These are phyloP conservation scores for Coriaria nepalensis DNA, from an alignment of 306 rosid genomes.

Conservation along the genomic window DNA sequence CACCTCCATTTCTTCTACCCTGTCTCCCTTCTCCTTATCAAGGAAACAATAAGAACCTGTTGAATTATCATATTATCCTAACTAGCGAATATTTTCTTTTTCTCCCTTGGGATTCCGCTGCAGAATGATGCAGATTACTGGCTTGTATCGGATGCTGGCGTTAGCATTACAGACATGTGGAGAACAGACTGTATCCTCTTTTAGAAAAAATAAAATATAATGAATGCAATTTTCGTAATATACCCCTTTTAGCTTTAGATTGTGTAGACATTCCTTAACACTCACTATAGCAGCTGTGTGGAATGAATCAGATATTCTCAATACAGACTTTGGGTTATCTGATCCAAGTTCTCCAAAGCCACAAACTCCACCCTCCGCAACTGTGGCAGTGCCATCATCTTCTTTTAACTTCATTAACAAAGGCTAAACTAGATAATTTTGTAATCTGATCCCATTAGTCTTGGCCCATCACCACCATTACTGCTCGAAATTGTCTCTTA, in stretches of 20 bases:
- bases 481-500: too few relatives aligned
- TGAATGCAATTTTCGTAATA: background rate
- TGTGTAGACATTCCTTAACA: conserved; percentile 29
- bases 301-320: conserved; percentile 60
- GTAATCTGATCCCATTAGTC: background rate
- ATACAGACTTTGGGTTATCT: conserved; percentile 49
- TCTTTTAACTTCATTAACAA: conserved; percentile 24
- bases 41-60: too few relatives aligned
- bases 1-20: too few relatives aligned
- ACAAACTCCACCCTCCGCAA: conserved; percentile 32
- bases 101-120: conserved; percentile 12
- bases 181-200: conserved; percentile 79
- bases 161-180: conserved; percentile 98
- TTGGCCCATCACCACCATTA: too few relatives aligned
- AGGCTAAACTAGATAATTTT: conserved; percentile 25
- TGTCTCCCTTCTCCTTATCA: too few relatives aligned
- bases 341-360: conserved; percentile 28
- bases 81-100: background rate
- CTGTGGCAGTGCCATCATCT: conserved; percentile 36
- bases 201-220: background rate
- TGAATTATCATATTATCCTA: too few relatives aligned
- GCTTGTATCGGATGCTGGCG: conserved; percentile 92
- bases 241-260: background rate
- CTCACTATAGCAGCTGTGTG: conserved; percentile 54
- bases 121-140: conserved; percentile 97